Evolutionary conservation across 495 filamentous ascomycete genomes (phyloP), one percentile per base, ranked within the genome.

Genomic region (Penicillium arizonense): DNA sequence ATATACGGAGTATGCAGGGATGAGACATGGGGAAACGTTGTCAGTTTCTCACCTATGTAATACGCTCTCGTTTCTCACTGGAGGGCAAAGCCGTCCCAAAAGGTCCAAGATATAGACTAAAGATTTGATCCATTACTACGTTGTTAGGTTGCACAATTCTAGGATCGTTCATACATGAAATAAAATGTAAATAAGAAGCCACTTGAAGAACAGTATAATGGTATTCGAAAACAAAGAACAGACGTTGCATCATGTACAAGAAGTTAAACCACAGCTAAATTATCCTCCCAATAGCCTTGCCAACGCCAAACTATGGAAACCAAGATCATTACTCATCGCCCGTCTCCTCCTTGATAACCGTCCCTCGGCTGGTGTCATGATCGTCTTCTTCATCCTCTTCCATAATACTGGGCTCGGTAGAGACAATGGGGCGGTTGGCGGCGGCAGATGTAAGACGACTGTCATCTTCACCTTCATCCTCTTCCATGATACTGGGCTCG

Each of bases 341-440:
- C 69, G 68, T 36, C 43, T 87, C 86, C 66, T 69, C 68, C 52
- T 81, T 78, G 50, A 77, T 72, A 8, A 72, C 52, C 23, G 72
- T 74, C 23, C 58, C 59, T 67, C 78, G 41, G 68, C 80, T 62
- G 61, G 87, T 63, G 56, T 85, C 59, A 53, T 87, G 52, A 42
- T 83, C 55, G 44, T 86, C 52, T 63, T 84, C 64, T 79, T 82
- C 63, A 64, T 86, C 64, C 47, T 84, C 59, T 26, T 71, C 68
- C 58, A 69, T 69, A 14, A 71, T 71, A 30, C 66, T 71, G 16
- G 67, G 66, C 45, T 71, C 68, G 23, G 69, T 45, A 2, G 62
- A 54, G 34, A 68, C 50, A 40, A 55, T 45, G 11, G 41, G 48
- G 1, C 61, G 59, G 12, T 52, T 50, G 12, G 52, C 38, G 20